Percentiles rank a stretch among this genome's conserved stretches.
Evolutionary conservation across 495 filamentous ascomycete species (phyloP).

Genomic region (Apodospora peruviana): DNA sequence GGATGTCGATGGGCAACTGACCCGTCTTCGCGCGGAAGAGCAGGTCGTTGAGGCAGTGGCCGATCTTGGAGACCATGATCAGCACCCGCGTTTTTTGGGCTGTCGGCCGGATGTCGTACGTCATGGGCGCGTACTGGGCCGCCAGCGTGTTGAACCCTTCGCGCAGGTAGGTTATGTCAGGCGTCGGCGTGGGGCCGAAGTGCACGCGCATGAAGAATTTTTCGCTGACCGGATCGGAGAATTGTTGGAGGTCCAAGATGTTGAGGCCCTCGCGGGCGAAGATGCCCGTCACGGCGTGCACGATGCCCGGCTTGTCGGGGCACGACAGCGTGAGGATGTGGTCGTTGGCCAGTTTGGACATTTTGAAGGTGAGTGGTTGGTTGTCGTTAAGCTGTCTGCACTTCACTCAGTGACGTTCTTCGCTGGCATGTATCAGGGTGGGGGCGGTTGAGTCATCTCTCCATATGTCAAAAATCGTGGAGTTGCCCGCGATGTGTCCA

Average conservation of each 20-base stretch:
- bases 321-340: conserved; percentile 72
- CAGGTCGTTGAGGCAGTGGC: conserved; percentile 75
- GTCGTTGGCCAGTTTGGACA: conserved; percentile 35
- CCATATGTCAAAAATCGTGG: not conserved
- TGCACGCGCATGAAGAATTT: conserved; percentile 77
- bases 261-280: conserved; percentile 61
- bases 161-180: conserved; percentile 38
- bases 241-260: conserved; percentile 71
- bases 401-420: not conserved
- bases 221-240: conserved; percentile 57
- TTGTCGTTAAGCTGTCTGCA: not conserved
- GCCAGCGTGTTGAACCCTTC: conserved; percentile 52
- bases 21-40: conserved; percentile 62
- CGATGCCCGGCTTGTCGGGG: conserved; percentile 69
- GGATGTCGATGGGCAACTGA: conserved; percentile 62
- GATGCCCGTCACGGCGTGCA: conserved; percentile 68
- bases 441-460: not conserved
- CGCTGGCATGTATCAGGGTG: not conserved
- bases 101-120: conserved; percentile 58
- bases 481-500: not conserved
- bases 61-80: conserved; percentile 79
- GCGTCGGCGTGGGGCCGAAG: conserved; percentile 47
- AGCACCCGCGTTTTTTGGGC: conserved; percentile 61
- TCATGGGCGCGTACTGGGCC: conserved; percentile 49
- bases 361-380: not conserved